phyloP scores from a whole-genome alignment of 2,329 filamentous ascomycete genomes.

The Neofusicoccum laricinum region DNA sequence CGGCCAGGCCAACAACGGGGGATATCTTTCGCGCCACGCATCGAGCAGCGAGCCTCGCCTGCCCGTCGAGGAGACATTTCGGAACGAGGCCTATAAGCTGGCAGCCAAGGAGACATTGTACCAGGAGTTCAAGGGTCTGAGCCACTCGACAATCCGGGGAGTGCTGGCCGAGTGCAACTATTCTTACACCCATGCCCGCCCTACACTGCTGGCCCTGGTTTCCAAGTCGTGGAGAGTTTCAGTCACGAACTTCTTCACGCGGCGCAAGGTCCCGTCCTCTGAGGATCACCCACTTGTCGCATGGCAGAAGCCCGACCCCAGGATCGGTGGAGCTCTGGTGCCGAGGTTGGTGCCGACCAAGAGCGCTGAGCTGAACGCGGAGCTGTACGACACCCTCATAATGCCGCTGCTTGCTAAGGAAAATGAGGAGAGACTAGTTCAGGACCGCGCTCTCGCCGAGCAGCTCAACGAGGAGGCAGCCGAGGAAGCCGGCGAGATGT shows the following conservation, averaged over 20 bases:
- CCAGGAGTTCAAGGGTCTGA: constrained; percentile 73
- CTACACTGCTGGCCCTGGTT: constrained; percentile 65
- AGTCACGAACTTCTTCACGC: constrained; percentile 67
- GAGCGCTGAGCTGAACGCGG: constrained; percentile 53
- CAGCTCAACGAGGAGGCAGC: constrained; percentile 50
- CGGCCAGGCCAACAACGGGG: constrained; percentile 31
- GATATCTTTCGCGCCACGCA: constrained; percentile 20
- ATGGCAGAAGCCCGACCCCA: constrained; percentile 42
- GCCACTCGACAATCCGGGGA: constrained; percentile 70
- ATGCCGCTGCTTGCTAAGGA: constrained; percentile 40
- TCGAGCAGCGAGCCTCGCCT: constrained; percentile 28
- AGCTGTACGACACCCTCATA: constrained; percentile 46
- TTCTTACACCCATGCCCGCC: constrained; percentile 70
- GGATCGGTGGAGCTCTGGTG: constrained; percentile 51
- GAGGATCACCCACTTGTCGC: constrained; percentile 59
- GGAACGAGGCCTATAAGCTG: constrained; percentile 63
- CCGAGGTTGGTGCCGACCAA: constrained; percentile 66
- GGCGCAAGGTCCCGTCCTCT: constrained; percentile 56
- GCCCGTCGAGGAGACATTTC: constrained; percentile 63
- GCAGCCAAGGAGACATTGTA: constrained; percentile 67
- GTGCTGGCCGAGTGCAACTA: constrained; percentile 80
- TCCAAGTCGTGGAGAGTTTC: constrained; percentile 76
- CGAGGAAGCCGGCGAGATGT: constrained; percentile 45
- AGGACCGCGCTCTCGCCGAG: constrained; percentile 42
- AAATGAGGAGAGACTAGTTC: constrained; percentile 36